A percentile compares a stretch with the other conserved stretches of the same genome.
These are phyloP conservation scores for Xylariaceae sp. DNA, from an alignment of 2,329 filamentous ascomycete species.

Conservation along the genomic window DNA sequence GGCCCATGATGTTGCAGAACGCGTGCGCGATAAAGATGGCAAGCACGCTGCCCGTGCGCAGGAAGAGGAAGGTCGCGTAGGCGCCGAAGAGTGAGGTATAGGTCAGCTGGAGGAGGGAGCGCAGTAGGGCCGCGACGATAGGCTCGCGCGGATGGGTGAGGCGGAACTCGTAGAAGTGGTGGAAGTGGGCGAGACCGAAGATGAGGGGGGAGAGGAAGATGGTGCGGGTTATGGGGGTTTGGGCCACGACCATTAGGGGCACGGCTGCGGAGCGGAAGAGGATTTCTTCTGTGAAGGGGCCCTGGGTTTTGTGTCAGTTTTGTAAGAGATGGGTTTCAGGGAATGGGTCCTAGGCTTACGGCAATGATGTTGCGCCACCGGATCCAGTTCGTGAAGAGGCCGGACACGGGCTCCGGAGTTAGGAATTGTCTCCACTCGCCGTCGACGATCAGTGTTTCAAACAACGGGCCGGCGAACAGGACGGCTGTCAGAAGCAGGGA, in stretches of 20 bases:
- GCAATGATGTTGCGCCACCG: constrained; percentile 83
- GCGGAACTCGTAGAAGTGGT: constrained; percentile 94
- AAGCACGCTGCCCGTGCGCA: constrained; percentile 77
- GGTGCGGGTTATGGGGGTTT: constrained; percentile 51
- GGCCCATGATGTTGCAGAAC: constrained; percentile 89
- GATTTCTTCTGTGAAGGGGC: constrained; percentile 85
- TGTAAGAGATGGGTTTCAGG: background rate
- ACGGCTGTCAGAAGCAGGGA: constrained; percentile 67
- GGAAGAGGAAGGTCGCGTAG: constrained; percentile 82
- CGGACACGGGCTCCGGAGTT: constrained; percentile 48
- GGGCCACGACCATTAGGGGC: constrained; percentile 72
- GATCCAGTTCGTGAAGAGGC: constrained; percentile 66
- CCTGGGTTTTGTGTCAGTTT: constrained; percentile 40
- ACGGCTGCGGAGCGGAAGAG: constrained; percentile 87
- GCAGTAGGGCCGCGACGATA: constrained; percentile 55
- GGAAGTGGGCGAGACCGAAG: constrained; percentile 88
- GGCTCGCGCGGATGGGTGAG: constrained; percentile 70
- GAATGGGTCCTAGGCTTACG: constrained; percentile 46
- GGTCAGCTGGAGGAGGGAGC: constrained; percentile 75
- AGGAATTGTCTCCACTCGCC: constrained; percentile 63
- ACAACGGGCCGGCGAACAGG: constrained; percentile 80
- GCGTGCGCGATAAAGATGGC: constrained; percentile 72
- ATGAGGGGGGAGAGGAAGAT: constrained; percentile 81
- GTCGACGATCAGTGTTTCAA: constrained; percentile 70
- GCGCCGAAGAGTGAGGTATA: constrained; percentile 94